Conservation (phyloP, 192 early-diverging fungal genomes). For the Umbelopsis sp. region DNA sequence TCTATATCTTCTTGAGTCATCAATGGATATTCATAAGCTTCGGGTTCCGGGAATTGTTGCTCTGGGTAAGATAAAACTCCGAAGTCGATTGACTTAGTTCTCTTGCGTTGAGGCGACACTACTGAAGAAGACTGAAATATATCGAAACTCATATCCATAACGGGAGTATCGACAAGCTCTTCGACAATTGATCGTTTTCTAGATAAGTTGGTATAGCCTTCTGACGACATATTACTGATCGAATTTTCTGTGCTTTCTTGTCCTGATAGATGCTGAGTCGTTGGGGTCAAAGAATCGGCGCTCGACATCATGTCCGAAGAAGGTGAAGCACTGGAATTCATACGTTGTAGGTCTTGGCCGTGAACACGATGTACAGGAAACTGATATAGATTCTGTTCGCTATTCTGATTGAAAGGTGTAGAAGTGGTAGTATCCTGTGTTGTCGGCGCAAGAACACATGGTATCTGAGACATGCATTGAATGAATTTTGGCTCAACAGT, state of each 20-base stretch:
- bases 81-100: constrained; percentile 17
- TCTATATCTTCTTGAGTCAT: constrained; percentile 45
- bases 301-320: constrained; percentile 16
- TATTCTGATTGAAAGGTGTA: neutral
- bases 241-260: neutral
- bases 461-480: constrained; percentile 15
- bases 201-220: neutral
- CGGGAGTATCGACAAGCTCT: constrained; percentile 3
- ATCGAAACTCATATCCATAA: constrained; percentile 3
- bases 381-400: constrained; percentile 1
- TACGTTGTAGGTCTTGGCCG: neutral
- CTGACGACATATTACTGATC: neutral
- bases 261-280: neutral
- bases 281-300: neutral
- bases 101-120: constrained; percentile 6
- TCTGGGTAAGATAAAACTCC: constrained; percentile 3
- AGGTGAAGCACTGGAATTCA: constrained; percentile 4
- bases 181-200: neutral
- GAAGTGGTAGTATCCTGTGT: neutral
- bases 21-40: constrained; percentile 25
- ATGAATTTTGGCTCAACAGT: constrained; percentile 18
- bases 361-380: neutral
- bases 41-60: neutral
- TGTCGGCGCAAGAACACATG: constrained; percentile 5
- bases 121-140: constrained; percentile 13